Conservation (phyloP, 2,329 filamentous ascomycete species). For the Beauveria sp. region DNA sequence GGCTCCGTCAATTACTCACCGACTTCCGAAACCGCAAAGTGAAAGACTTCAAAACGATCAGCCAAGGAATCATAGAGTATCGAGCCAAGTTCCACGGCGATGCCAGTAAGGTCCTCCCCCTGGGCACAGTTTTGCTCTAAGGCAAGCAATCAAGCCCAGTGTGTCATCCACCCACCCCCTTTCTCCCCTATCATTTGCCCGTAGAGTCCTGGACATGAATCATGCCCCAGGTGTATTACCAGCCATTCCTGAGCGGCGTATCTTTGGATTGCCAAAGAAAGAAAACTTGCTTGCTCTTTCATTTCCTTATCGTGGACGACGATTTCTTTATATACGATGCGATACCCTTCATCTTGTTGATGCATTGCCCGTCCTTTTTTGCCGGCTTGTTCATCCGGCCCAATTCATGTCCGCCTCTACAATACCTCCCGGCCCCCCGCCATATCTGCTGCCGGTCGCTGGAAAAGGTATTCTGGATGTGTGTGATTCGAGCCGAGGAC, state of each 20-base stretch:
- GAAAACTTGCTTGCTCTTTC: neutral
- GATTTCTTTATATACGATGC: neutral
- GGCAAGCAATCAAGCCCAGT: neutral
- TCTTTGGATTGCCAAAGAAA: neutral
- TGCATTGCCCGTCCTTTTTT: neutral
- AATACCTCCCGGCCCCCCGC: neutral
- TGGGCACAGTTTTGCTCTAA: conserved; percentile 40
- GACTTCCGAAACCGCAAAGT: conserved; percentile 52
- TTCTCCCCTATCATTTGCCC: neutral
- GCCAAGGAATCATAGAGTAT: conserved; percentile 58
- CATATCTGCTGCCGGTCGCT: neutral
- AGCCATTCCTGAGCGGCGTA: neutral
- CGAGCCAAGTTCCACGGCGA: conserved; percentile 58
- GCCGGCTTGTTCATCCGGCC: too few species aligned
- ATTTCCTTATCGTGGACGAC: neutral
- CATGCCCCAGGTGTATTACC: neutral
- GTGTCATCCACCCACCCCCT: neutral
- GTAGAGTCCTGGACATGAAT: neutral
- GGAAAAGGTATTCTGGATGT: neutral
- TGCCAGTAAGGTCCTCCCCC: conserved; percentile 52
- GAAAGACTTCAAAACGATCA: conserved; percentile 60
- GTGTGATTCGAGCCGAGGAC: neutral
- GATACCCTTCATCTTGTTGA: neutral
- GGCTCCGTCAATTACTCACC: conserved; percentile 53
- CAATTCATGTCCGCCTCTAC: neutral